Evolutionary conservation across 306 rosid species (phyloP).

Genomic region (Erythrophleum fordii): DNA sequence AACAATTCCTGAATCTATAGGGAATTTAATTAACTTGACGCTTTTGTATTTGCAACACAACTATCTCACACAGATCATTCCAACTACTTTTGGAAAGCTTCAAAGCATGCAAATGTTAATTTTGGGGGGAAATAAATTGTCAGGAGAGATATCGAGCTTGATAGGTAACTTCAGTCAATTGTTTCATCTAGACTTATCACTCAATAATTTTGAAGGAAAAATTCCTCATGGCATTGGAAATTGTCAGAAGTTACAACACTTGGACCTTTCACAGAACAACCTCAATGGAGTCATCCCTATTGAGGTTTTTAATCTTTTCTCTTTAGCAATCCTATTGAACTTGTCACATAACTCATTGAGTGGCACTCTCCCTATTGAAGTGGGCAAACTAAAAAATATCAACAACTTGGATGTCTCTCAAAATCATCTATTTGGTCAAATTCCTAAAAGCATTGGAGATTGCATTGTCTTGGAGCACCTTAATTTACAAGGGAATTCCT

Average conservation of each 20-base stretch:
- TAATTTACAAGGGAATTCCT: conserved; percentile 21
- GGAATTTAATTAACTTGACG: not conserved
- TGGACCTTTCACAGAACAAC: conserved; percentile 14
- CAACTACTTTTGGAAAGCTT: conserved; percentile 7
- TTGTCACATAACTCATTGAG: conserved; percentile 19
- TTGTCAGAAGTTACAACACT: not conserved
- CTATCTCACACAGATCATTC: too few species aligned
- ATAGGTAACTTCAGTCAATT: conserved; percentile 31
- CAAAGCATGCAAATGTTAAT: not conserved
- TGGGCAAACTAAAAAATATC: not conserved
- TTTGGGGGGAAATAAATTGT: not conserved
- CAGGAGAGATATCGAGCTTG: too few species aligned
- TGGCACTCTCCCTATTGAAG: conserved; percentile 15
- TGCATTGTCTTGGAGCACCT: conserved; percentile 27
- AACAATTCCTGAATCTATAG: not conserved
- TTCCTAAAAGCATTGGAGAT: conserved; percentile 25
- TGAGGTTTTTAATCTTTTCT: too few species aligned
- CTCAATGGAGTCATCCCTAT: too few species aligned
- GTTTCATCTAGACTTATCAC: not conserved
- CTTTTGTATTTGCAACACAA: too few species aligned
- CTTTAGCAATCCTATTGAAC: too few species aligned
- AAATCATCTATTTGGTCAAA: conserved; percentile 25
- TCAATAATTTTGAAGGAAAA: conserved; percentile 30
- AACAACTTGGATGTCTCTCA: not conserved
- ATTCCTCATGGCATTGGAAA: conserved; percentile 25